Base-by-base conservation (phyloP, 1,139 yeast genomes). In the Barnettozyma hawaiiensis region DNA sequence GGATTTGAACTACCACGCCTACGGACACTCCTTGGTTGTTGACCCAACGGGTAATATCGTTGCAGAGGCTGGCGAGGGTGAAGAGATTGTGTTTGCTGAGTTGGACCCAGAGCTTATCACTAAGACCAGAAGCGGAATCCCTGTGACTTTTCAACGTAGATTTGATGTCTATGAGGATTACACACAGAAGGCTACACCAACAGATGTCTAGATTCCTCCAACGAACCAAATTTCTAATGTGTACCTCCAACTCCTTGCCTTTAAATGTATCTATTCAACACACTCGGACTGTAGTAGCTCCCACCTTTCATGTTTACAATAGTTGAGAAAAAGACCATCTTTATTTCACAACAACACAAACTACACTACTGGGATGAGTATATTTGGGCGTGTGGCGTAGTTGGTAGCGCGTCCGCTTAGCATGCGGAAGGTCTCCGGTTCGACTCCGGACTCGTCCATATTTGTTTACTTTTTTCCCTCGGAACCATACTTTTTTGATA, bases 351-450 rank as follows among this genome's bases (percentile, higher is more conserved):
- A n/a, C n/a, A n/a, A n/a, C n/a, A n/a, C n/a, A n/a, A n/a, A n/a
- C n/a, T n/a, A n/a, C n/a, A n/a, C n/a, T n/a, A n/a, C n/a, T 6
- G 8, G 22, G 22, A 6, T 21, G 34, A 31, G 7, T 18, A 11
- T 31, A 11, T 29, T 5, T 2, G 87, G 87, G 87, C 85, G 85
- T 80, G 85, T 81, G 86, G 87, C 87, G 86, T 76, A 81, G 87
- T 80, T 78, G 87, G 87, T 80, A 81, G 86, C 86, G 87, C 86
- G 86, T 76, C 77, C 83, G 79, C 86, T 79, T 81, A 77, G 87
- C 87, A 80, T 79, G 86, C 78, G 84, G 78, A 77, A 80, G 87
- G 86, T 80, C 87, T 76, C 80, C 79, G 85, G 87, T 81, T 81
- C 87, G 83, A 81, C 74, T 80, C 86, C 86, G 79, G 81, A 78